phyloP scores from a whole-genome alignment of 768 basidiomycete genomes.

The Boletus huronensis region DNA sequence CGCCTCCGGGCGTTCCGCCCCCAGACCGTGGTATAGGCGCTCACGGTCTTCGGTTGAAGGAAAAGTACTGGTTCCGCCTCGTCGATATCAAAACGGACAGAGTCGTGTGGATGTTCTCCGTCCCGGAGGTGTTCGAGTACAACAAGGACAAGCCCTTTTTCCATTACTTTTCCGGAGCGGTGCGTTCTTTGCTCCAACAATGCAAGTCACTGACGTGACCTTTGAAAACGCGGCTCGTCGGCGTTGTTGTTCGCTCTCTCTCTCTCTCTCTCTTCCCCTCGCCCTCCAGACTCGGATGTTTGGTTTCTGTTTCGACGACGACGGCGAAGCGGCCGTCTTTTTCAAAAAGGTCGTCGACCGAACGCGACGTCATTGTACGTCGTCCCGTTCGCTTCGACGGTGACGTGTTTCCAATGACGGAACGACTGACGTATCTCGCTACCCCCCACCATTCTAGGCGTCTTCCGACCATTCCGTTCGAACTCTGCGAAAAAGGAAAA shows the following conservation, averaged over 20 bases:
- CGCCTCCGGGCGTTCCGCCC: slow-evolving; percentile 21
- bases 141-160: slow-evolving; percentile 87
- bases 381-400: not conserved
- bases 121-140: slow-evolving; percentile 63
- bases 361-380: slow-evolving; percentile 41
- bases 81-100: slow-evolving; percentile 54
- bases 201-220: not conserved
- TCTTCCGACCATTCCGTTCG: slow-evolving; percentile 28
- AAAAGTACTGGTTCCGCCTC: slow-evolving; percentile 62
- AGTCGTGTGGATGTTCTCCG: slow-evolving; percentile 66
- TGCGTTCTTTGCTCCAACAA: slow-evolving; percentile 37
- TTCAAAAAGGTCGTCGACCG: slow-evolving; percentile 58
- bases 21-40: slow-evolving; percentile 17
- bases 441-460: slow-evolving; percentile 7
- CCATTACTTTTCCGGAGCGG: slow-evolving; percentile 83
- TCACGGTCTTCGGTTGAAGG: slow-evolving; percentile 29
- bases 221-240: not conserved
- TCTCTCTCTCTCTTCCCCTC: too few relatives aligned
- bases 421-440: not conserved
- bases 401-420: not conserved
- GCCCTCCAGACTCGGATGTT: slow-evolving; percentile 40
- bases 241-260: not conserved
- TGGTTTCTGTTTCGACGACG: slow-evolving; percentile 58
- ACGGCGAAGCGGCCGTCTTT: slow-evolving; percentile 54
- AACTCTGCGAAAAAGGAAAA: slow-evolving; percentile 28